A percentile compares a stretch with the other conserved stretches of the same genome.
These are phyloP conservation scores for Juglanconis oblonga DNA, from an alignment of 2,329 filamentous ascomycete species.

Conservation along the genomic window DNA sequence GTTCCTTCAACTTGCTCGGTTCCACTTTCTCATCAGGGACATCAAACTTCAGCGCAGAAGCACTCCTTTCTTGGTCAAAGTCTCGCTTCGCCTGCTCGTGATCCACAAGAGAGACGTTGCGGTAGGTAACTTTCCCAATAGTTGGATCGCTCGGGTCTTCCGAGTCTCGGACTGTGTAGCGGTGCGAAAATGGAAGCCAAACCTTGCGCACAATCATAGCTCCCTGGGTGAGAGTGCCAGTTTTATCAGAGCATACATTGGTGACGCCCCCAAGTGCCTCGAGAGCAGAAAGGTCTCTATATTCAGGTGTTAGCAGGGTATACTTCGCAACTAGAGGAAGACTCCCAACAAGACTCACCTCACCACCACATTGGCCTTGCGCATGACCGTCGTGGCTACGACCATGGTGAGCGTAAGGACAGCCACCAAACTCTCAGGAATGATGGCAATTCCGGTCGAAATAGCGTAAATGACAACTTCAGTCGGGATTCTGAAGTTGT, in stretches of 20 bases:
- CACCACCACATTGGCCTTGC: constrained; percentile 62
- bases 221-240: constrained; percentile 65
- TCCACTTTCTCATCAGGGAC: constrained; percentile 56
- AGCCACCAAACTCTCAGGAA: constrained; percentile 65
- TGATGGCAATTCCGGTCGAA: constrained; percentile 61
- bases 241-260: constrained; percentile 73
- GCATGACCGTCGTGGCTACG: constrained; percentile 63
- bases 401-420: constrained; percentile 71
- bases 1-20: constrained; percentile 29
- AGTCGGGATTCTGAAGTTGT: constrained; percentile 49
- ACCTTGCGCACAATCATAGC: constrained; percentile 69
- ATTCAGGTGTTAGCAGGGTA: constrained; percentile 1
- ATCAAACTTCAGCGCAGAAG: constrained; percentile 60
- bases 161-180: constrained; percentile 60
- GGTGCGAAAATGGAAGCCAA: constrained; percentile 57
- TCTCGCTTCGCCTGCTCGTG: constrained; percentile 42
- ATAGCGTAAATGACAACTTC: constrained; percentile 62
- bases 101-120: constrained; percentile 34
- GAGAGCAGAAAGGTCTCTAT: constrained; percentile 58
- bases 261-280: constrained; percentile 70
- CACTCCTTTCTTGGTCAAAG: constrained; percentile 58
- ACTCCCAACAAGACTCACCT: constrained; percentile 33
- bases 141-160: constrained; percentile 61
- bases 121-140: constrained; percentile 50
- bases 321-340: background rate